A percentile compares a stretch with the other conserved stretches of the same genome.
Evolutionary conservation across 2,329 filamentous ascomycete species (phyloP).

Genomic region (Sporothrix curviconia): DNA sequence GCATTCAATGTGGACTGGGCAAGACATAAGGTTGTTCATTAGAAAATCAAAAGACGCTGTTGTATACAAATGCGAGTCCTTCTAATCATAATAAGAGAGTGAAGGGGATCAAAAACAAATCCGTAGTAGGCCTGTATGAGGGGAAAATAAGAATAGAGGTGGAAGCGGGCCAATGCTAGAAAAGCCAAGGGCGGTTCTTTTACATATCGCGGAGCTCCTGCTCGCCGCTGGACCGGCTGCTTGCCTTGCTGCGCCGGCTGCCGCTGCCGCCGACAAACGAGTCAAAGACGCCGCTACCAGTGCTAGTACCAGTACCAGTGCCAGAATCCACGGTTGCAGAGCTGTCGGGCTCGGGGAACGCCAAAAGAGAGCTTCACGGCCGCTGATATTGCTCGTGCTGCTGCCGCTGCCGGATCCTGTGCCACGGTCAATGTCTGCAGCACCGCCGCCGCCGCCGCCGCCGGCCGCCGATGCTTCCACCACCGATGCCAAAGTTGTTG

Average conservation of each 20-base stretch:
- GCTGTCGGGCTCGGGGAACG: not conserved
- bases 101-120: too few species aligned
- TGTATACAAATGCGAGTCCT: not conserved
- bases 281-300: conserved; percentile 10
- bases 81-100: not conserved
- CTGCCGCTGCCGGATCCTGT: not conserved
- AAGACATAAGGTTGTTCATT: not conserved
- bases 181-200: too few species aligned
- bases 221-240: conserved; percentile 11
- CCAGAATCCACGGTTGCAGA: not conserved
- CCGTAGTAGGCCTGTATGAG: too few species aligned
- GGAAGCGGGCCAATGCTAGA: too few species aligned
- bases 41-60: not conserved
- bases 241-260: conserved; percentile 5
- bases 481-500: not conserved
- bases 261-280: conserved; percentile 9
- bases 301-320: not conserved
- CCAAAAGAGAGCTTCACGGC: conserved; percentile 14
- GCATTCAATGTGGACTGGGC: too few species aligned
- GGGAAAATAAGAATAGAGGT: not conserved
- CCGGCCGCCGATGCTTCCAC: too few species aligned
- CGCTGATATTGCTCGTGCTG: conserved; percentile 10
- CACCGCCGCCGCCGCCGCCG: conserved; percentile 19
- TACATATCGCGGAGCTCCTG: conserved; percentile 20
- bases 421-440: not conserved